A percentile compares a stretch with the other conserved stretches of the same genome.
phyloP scores from a whole-genome alignment of 2,329 filamentous ascomycete genomes.

The Geosmithia flava region DNA sequence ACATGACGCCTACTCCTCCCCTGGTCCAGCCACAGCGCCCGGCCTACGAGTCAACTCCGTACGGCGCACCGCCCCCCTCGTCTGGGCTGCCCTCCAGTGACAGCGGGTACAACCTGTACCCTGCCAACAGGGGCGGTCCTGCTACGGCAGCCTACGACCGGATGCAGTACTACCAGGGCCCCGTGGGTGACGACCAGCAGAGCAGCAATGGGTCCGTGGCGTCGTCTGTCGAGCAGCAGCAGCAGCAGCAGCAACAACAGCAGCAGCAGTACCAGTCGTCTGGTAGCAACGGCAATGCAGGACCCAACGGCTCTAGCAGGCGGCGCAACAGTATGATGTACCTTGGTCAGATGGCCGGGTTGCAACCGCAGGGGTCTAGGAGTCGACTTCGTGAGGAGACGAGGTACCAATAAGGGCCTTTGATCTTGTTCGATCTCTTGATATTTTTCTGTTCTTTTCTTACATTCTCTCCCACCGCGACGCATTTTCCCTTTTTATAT shows the following conservation, averaged over 20 bases:
- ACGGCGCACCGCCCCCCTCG: background rate
- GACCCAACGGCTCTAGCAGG: slow-evolving; percentile 20
- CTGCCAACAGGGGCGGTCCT: background rate
- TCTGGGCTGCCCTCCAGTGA: slow-evolving; percentile 6
- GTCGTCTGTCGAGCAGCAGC: background rate
- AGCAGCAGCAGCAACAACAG: background rate
- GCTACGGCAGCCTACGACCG: background rate
- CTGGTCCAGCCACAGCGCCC: slow-evolving; percentile 20
- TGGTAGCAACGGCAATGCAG: slow-evolving; percentile 13
- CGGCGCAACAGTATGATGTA: slow-evolving; percentile 51
- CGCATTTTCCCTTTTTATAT: background rate
- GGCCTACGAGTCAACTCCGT: slow-evolving; percentile 27
- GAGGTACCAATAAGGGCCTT: slow-evolving; percentile 22
- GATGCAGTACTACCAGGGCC: background rate
- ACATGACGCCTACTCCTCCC: slow-evolving; percentile 36
- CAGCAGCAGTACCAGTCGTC: background rate
- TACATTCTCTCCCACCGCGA: background rate
- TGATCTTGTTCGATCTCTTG: background rate
- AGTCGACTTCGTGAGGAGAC: slow-evolving; percentile 38
- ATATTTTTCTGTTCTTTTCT: background rate
- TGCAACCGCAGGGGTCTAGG: slow-evolving; percentile 33
- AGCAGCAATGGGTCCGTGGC: background rate
- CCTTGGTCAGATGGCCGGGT: slow-evolving; percentile 27
- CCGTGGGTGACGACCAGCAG: background rate
- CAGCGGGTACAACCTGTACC: slow-evolving; percentile 4